Percentiles rank a stretch among this genome's conserved stretches.
These are phyloP conservation scores for Starmerella bombi DNA, from an alignment of 805 yeast species.

Conservation along the genomic window DNA sequence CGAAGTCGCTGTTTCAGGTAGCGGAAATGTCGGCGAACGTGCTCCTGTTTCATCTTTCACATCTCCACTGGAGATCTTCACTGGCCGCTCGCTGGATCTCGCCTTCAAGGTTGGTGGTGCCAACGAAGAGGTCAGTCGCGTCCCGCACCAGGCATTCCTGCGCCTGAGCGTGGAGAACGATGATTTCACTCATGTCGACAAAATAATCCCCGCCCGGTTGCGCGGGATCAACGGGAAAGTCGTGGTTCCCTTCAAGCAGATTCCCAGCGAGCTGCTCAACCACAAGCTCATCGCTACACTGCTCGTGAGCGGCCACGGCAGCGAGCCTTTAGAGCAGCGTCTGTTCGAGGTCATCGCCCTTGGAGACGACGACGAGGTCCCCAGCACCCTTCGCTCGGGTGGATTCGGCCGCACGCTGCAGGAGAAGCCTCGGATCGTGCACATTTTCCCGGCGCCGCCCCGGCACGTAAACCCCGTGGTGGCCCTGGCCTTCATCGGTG, in stretches of 20 bases:
- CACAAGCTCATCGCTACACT: slow-evolving; percentile 21
- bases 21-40: slow-evolving; percentile 17
- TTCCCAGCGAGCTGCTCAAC: slow-evolving; percentile 25
- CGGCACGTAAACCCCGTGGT: slow-evolving; percentile 38
- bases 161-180: slow-evolving; percentile 9
- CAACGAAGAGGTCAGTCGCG: slow-evolving; percentile 4
- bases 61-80: slow-evolving; percentile 13
- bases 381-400: slow-evolving; percentile 5
- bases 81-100: slow-evolving; percentile 17
- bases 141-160: slow-evolving; percentile 18
- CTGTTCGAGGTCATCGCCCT: slow-evolving; percentile 16
- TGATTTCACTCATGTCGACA: slow-evolving; percentile 6
- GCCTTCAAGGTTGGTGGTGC: slow-evolving; percentile 12
- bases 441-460: slow-evolving; percentile 45
- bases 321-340: slow-evolving; percentile 10
- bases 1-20: slow-evolving; percentile 17
- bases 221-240: slow-evolving; percentile 26
- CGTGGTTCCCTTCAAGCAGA: slow-evolving; percentile 23
- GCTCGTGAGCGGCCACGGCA: slow-evolving; percentile 24
- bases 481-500: slow-evolving; percentile 39
- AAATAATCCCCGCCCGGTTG: slow-evolving; percentile 21
- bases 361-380: slow-evolving; percentile 16
- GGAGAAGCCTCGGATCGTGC: slow-evolving; percentile 47
- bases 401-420: slow-evolving; percentile 24
- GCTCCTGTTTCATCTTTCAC: slow-evolving; percentile 8